Evolutionary conservation across 169 alveolate genomes (phyloP), one percentile per base, ranked within the genome.

Genomic region (Plasmodium gonderi): DNA sequence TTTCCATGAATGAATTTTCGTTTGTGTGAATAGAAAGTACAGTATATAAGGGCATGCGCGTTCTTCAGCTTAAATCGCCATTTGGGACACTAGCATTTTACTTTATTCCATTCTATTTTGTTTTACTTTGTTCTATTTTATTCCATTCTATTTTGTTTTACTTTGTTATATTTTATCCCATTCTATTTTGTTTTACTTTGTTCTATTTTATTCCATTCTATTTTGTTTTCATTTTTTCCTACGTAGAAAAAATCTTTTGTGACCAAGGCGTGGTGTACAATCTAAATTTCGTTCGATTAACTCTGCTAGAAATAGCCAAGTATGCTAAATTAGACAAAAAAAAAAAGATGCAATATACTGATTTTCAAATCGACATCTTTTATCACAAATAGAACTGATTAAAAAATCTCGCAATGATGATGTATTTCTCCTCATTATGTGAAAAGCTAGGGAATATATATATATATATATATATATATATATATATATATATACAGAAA

Each of bases 301-400:
- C 92, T 12, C 92, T 82, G 54, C n/a, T 82, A 67, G 92, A 82
- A 60, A 82, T 82, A 69, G 92, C 92, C 77, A 82, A 82, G 92
- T 82, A 69, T 12, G 31, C 17, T 36, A 14, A 82, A 40, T 44
- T 36, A 20, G 8, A 20, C 7, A 20, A 60, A 51, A 51, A 0
- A 2, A 60, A 17, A 60, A 60, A 60, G 26, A 60, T 60, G 36
- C 17, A 12, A 60, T n/a, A n/a, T 60, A 1, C 72, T 23, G 26
- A 60, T 60, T 29, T 60, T 12, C 36, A 60, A n/a, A 29, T 60
- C 14, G 11, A n/a, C n/a, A 23, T 3, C 26, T 60, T 60, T 60
- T 36, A n/a, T 20, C 40, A 60, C n/a, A 20, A 3, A 36, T 0
- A 60, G 14, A 60, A 60, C 36, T 60, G 17, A 11, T 2, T 60